Evolutionary conservation across 768 basidiomycete genomes (phyloP).

Genomic region (Butyriboletus loyo): DNA sequence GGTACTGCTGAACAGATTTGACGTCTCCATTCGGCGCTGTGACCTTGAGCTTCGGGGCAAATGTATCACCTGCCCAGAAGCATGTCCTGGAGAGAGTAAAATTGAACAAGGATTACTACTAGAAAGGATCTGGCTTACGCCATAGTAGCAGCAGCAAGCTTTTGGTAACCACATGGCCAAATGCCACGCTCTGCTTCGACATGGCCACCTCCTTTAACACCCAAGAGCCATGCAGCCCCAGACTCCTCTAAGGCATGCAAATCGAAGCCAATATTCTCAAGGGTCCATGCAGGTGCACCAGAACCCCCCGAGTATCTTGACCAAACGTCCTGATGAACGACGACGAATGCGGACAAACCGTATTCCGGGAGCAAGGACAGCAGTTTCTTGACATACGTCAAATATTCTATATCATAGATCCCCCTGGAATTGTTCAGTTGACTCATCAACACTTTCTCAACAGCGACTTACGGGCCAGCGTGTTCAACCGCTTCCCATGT

Average conservation of each 20-base stretch:
- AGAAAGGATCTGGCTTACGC: slow-evolving; percentile 48
- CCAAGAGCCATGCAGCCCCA: slow-evolving; percentile 84
- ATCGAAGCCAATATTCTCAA: slow-evolving; percentile 84
- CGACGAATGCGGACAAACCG: slow-evolving; percentile 70
- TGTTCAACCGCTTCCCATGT: slow-evolving; percentile 99
- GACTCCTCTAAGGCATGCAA: slow-evolving; percentile 73
- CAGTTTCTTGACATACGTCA: slow-evolving; percentile 71
- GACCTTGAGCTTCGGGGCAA: slow-evolving; percentile 70
- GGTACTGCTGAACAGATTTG: slow-evolving; percentile 72
- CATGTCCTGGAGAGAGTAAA: slow-evolving; percentile 55
- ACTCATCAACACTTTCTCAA: not conserved
- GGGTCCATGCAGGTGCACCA: slow-evolving; percentile 95
- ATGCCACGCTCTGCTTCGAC: slow-evolving; percentile 75
- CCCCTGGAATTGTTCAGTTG: slow-evolving; percentile 47
- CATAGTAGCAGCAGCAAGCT: slow-evolving; percentile 91
- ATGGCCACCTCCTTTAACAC: slow-evolving; percentile 74
- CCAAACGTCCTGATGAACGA: slow-evolving; percentile 94
- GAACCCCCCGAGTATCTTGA: slow-evolving; percentile 93
- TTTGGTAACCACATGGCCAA: slow-evolving; percentile 95
- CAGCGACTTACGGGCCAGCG: slow-evolving; percentile 71
- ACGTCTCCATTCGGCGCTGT: slow-evolving; percentile 44
- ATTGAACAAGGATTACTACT: not conserved
- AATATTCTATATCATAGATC: slow-evolving; percentile 78
- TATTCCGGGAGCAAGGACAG: slow-evolving; percentile 69
- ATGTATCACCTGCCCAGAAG: slow-evolving; percentile 91